Evolutionary conservation across 305 asterid genomes (phyloP), one percentile per base, ranked within the genome.

Genomic region (Fraxinus platypoda): DNA sequence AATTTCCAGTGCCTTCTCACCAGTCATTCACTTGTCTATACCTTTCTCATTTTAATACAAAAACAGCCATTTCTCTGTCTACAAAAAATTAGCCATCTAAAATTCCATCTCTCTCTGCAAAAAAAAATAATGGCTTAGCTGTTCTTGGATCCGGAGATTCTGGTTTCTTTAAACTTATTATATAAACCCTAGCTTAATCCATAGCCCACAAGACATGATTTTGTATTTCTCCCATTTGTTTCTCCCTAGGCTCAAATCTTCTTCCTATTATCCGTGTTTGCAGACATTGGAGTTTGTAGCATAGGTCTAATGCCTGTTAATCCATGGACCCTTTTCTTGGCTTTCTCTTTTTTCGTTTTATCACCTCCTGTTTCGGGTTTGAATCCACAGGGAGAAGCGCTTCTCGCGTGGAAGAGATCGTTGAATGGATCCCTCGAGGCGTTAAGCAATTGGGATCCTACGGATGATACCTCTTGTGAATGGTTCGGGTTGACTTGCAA

Each of bases 131-230:
- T 90, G 94, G 95, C 92, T 90, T 85, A 90, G 98, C 98, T 93
- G 97, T 91, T 92, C 98, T 93, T 92, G 98, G 98, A 94, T 93
- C 98, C 95, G 82, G 94, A 88, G 98, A 90, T 93, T 94, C 94
- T 93, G 93, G 87, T 84, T 88, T 79, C 81, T 87, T 52, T 64
- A 82, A 54, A 85, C 31, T 80, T 83, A 77, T 84, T 84, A 81
- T 75, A 86, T 76, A 85, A 35, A 75, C 43, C 83, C 57, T 83
- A 78, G 87, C 81, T 85, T 80, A 83, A 86, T 73, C 81, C 82
- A 80, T 79, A 85, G 78, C 92, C 88, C 90, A 86, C 94, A 90
- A 87, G 87, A 89, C 93, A 93, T 93, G 97, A 81, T 88, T 84
- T 89, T 84, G 89, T 81, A 88, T 87, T 88, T 92, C 91, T 87